These are phyloP conservation scores for Echium plantagineum DNA, from an alignment of 257 asterid species.

Conservation along the genomic window DNA sequence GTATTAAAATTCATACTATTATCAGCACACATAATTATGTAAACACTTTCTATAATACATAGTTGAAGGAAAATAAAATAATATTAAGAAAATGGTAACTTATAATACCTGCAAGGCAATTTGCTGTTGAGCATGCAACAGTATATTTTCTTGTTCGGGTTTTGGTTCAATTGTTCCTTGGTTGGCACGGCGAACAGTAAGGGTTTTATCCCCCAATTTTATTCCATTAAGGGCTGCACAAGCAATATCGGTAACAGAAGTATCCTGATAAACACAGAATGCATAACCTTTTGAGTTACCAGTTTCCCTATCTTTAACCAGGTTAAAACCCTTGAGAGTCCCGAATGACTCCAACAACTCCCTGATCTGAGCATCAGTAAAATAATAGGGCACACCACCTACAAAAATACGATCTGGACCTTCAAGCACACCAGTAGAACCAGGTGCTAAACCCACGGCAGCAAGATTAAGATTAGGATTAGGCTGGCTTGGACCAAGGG, in stretches of 20 bases:
- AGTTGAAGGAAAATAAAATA: not conserved
- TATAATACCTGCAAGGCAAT: constrained; percentile 69
- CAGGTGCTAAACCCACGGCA: constrained; percentile 90
- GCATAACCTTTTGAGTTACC: constrained; percentile 99
- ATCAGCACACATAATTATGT: not conserved
- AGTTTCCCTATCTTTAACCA: constrained; percentile 95
- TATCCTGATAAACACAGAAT: constrained; percentile 87
- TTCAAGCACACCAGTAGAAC: constrained; percentile 88
- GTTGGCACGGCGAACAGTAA: constrained; percentile 92
- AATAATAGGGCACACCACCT: constrained; percentile 94
- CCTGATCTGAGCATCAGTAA: constrained; percentile 84
- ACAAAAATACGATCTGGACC: constrained; percentile 96
- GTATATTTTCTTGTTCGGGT: constrained; percentile 90
- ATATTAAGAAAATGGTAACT: not conserved
- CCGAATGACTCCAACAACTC: constrained; percentile 98
- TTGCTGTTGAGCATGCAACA: constrained; percentile 93
- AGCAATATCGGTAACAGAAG: constrained; percentile 92
- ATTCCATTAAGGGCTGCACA: constrained; percentile 98
- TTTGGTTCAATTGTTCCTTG: constrained; percentile 78
- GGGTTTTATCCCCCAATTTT: constrained; percentile 96
- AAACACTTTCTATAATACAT: not conserved
- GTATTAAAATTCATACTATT: not conserved
- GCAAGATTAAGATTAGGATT: constrained; percentile 73
- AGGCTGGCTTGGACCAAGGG: constrained; percentile 98
- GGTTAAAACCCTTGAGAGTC: constrained; percentile 84